phyloP scores from a whole-genome alignment of 192 early-diverging fungal species.

The Coemansia sp. region DNA sequence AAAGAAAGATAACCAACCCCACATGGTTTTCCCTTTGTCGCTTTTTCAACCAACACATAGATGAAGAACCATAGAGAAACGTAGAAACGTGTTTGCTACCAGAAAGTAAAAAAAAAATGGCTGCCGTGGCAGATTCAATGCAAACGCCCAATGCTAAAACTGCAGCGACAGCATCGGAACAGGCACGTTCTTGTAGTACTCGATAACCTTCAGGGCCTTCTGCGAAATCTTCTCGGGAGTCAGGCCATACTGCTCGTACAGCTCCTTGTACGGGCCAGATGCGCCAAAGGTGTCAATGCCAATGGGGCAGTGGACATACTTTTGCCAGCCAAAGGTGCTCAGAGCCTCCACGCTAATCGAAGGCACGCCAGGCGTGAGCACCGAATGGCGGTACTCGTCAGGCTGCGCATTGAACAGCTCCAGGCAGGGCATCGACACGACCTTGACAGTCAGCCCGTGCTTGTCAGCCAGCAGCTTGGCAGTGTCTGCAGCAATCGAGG shows the following conservation, averaged over 20 bases:
- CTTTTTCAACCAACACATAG: too few species aligned
- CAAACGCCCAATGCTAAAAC: too few species aligned
- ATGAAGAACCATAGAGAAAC: too few species aligned
- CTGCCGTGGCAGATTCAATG: too few species aligned
- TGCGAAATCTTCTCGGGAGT: constrained; percentile 67
- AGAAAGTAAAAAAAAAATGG: background rate
- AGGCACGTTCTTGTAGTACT: constrained; percentile 62
- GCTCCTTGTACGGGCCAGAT: constrained; percentile 74
- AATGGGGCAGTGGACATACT: constrained; percentile 83
- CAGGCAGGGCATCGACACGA: constrained; percentile 93
- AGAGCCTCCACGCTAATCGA: constrained; percentile 87
- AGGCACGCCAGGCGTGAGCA: constrained; percentile 79
- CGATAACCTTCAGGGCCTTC: constrained; percentile 78
- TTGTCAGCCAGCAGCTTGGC: constrained; percentile 68
- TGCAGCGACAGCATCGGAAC: constrained; percentile 46
- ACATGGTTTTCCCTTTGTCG: too few species aligned
- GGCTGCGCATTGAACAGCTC: constrained; percentile 86
- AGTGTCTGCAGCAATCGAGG: constrained; percentile 81
- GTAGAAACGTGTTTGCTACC: too few species aligned
- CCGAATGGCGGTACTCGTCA: constrained; percentile 72
- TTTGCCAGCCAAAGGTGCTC: constrained; percentile 85
- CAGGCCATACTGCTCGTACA: constrained; percentile 87
- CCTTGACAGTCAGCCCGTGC: constrained; percentile 59
- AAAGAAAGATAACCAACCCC: too few species aligned
- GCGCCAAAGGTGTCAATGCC: constrained; percentile 90